Percentiles rank a stretch among this genome's conserved stretches.
Evolutionary conservation across 2,329 filamentous ascomycete genomes (phyloP).

Genomic region (Penicillium sp.): DNA sequence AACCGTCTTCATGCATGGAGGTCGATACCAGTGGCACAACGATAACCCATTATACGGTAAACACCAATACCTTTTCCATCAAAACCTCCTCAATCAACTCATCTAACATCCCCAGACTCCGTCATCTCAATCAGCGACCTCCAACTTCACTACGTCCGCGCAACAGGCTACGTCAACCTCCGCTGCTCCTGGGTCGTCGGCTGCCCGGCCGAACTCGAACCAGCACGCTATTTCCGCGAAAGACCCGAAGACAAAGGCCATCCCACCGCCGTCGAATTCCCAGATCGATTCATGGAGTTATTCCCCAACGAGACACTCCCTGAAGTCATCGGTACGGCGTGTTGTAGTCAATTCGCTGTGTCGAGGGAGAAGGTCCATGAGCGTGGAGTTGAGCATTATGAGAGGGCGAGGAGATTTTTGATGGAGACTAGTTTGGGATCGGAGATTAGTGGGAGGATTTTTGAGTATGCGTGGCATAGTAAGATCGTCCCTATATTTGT

Average conservation of each 20-base stretch:
- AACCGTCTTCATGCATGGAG: constrained; percentile 50
- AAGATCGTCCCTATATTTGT: constrained; percentile 44
- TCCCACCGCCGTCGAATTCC: constrained; percentile 36
- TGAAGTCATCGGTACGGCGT: constrained; percentile 52
- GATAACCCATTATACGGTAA: constrained; percentile 37
- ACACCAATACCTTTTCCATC: not conserved
- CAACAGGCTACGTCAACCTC: constrained; percentile 45
- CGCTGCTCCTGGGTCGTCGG: constrained; percentile 41
- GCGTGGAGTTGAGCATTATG: constrained; percentile 52
- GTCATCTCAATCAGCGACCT: constrained; percentile 37
- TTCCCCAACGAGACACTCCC: constrained; percentile 50
- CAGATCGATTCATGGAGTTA: constrained; percentile 50
- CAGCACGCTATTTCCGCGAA: constrained; percentile 41
- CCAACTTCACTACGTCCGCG: constrained; percentile 37
- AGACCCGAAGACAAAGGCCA: constrained; percentile 31
- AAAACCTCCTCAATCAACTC: too few relatives aligned
- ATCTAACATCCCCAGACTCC: constrained; percentile 25
- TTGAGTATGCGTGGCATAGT: constrained; percentile 65
- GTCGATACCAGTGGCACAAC: constrained; percentile 52
- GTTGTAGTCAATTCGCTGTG: constrained; percentile 61
- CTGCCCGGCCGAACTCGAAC: constrained; percentile 45
- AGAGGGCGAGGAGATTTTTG: constrained; percentile 55
- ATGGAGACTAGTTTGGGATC: constrained; percentile 53
- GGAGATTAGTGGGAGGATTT: constrained; percentile 55
- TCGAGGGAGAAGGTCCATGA: constrained; percentile 52